Conservation (phyloP, 495 filamentous ascomycete species). For the Penicillium robsamsonii region DNA sequence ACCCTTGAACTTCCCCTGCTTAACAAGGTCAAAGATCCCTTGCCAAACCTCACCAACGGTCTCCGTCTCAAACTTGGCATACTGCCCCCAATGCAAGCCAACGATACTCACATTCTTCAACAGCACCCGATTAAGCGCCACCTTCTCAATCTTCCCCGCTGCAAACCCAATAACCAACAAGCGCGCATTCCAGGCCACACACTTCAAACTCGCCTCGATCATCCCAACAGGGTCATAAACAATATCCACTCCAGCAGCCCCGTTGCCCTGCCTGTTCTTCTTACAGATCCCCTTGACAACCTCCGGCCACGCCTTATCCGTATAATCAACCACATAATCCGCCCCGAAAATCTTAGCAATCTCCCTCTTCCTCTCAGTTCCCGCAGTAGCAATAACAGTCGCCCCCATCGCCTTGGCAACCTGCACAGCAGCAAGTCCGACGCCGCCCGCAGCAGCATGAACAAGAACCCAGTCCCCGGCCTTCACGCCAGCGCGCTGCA, state of each 20-base stretch:
- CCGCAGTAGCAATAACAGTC: conserved; percentile 85
- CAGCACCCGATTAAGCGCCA: conserved; percentile 85
- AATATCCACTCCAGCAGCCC: conserved; percentile 73
- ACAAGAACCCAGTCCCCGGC: conserved; percentile 83
- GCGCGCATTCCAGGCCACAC: conserved; percentile 86
- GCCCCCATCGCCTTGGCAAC: conserved; percentile 90
- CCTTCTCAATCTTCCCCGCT: conserved; percentile 83
- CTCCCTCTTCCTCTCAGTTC: conserved; percentile 70
- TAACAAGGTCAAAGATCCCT: conserved; percentile 74
- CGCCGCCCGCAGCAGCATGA: conserved; percentile 90
- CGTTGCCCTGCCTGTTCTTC: conserved; percentile 54
- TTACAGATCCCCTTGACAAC: conserved; percentile 66
- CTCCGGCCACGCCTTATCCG: conserved; percentile 68
- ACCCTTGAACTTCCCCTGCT: conserved; percentile 72
- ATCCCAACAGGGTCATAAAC: conserved; percentile 89
- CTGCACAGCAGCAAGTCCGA: conserved; percentile 89
- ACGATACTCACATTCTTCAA: conserved; percentile 92
- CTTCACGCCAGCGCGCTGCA: conserved; percentile 72
- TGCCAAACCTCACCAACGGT: conserved; percentile 74
- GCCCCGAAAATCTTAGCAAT: conserved; percentile 79
- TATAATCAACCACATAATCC: conserved; percentile 79
- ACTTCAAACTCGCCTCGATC: conserved; percentile 80
- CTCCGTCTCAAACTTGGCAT: conserved; percentile 68
- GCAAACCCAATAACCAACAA: conserved; percentile 89
- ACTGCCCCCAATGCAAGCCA: conserved; percentile 89